Base-by-base conservation (phyloP, 495 filamentous ascomycete species). In the Xanthoparmelia taractica region DNA sequence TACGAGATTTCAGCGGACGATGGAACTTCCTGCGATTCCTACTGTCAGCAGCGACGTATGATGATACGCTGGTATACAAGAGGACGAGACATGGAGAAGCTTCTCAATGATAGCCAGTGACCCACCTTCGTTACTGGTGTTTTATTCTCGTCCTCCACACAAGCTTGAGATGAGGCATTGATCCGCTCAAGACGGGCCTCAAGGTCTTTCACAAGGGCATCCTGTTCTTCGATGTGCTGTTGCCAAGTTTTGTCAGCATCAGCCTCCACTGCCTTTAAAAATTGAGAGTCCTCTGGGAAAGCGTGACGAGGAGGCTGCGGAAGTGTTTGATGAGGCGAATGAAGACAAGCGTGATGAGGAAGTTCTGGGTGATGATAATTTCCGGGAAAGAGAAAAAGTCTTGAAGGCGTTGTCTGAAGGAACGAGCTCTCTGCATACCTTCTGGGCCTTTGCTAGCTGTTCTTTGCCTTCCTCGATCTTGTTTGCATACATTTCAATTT, bases 171-270 rank as follows among this genome's bases (percentile, higher is more conserved):
- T 41, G 48, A 43, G 1, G 38, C 50, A 4, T 62, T 45, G 36
- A 3, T 54, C 36, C 77, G 73, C 43, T 82, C 80, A 62, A 86
- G 75, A 56, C 79, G 77, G 63, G 79, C 77, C 60, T 82, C 79
- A 23, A 87, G 77, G 37, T 81, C 79, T 69, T 82, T 81, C 73
- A 86, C 84, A 58, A 82, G 75, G 40, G 76, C 73, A 52, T 85
- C 82, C 72, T 85, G 84, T 62, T 82, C 80, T 64, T 84, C 77
- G 67, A 85, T 84, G 68, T 85, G 81, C 84, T 66, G 37, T 59
- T 12, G 18, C 43, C 41, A 23, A 47, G 12, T 63, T 33, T 48
- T 38, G 25, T 63, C 25, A 63, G 61, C 40, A 27, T 58, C 55
- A 33, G 38, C 41, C 43, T 20, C 36, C 20, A 23, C 27, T 23